phyloP scores from a whole-genome alignment of 2,329 filamentous ascomycete species.

The Davidsoniella virescens region DNA sequence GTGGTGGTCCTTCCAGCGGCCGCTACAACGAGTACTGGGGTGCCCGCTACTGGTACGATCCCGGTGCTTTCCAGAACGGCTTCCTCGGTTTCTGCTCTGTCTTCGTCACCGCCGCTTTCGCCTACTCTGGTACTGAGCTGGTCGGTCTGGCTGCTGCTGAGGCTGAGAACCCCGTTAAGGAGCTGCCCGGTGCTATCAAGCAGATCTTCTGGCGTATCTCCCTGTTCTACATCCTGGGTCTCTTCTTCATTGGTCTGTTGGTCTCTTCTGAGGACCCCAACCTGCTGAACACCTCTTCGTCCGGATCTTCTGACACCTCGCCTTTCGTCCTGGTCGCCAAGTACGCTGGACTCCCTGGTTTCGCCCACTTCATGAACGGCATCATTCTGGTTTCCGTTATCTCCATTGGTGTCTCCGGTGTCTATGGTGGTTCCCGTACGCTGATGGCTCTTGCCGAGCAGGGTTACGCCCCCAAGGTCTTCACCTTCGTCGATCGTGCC shows the following conservation, averaged over 20 bases:
- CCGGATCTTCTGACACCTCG: conserved; percentile 22
- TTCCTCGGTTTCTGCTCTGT: conserved; percentile 54
- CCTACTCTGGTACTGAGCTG: conserved; percentile 51
- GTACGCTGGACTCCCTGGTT: conserved; percentile 30
- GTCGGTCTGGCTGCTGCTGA: conserved; percentile 57
- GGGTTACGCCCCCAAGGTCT: conserved; percentile 36
- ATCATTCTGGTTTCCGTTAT: conserved; percentile 38
- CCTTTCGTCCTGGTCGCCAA: conserved; percentile 35
- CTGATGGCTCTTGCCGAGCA: conserved; percentile 39
- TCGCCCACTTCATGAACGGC: conserved; percentile 36
- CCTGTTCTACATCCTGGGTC: conserved; percentile 33
- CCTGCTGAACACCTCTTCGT: conserved; percentile 24
- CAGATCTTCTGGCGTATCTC: conserved; percentile 45
- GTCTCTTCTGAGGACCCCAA: conserved; percentile 26
- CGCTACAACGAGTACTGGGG: conserved; percentile 28
- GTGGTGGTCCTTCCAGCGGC: conserved; percentile 34
- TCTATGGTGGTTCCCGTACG: conserved; percentile 40
- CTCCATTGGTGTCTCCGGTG: conserved; percentile 36
- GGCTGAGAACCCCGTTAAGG: conserved; percentile 48
- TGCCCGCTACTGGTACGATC: conserved; percentile 26
- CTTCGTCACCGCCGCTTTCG: conserved; percentile 54
- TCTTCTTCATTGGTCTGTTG: conserved; percentile 32
- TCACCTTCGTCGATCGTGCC: conserved; percentile 36
- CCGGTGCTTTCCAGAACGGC: conserved; percentile 46
- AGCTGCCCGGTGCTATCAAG: conserved; percentile 63